Base-by-base conservation (phyloP, 495 filamentous ascomycete genomes). In the Oidiodendron maius region DNA sequence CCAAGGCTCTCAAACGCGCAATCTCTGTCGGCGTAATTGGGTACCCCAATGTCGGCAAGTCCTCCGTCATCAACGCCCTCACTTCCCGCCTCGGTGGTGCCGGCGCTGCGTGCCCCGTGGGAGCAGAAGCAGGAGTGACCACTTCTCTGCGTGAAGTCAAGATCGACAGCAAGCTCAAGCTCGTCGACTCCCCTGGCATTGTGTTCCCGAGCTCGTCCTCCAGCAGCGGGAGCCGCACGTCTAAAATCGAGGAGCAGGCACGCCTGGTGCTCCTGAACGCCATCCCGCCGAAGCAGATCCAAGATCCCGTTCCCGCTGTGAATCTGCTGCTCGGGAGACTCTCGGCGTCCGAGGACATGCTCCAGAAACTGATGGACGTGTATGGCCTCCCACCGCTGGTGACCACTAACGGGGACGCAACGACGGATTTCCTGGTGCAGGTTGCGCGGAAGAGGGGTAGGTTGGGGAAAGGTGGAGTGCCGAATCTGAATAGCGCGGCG, bases 21-120 rank as follows among this genome's bases (percentile, higher is more conserved):
- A 82, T 93, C 61, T 88, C 84, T 37, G 91, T 97, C 46, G 91
- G 91, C 55, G 84, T 97, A 39, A 91, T 97, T 59, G 91, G 91
- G 35, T 96, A 96, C 69, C 91, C 91, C 51, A 97, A 97, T 66
- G 91, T 96, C 52, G 91, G 91, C 64, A 97, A 97, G 68, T 95
- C 89, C 13, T 95, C 89, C 39, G 87, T 97, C 52, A 95, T 97
- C 77, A 97, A 97, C 64, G 86, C 89, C 8, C 82, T 97, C 28
- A 86, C 86, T 3, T 82, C 87, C 25, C 83, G 89, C 38, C 69
- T 96, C 25, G 84, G 87, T 52, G 80, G 83, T 49, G 61, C 69
- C 9, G 64, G 64, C 28, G 76, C 78, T 17, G 86, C 88, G 24
- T 95, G 89, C 64, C 90, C 91, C 0, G 84, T 84, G 1, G 91